A percentile compares a stretch with the other conserved stretches of the same genome.
Conservation (phyloP, 805 yeast genomes). For the Lipomyces oligophaga region DNA sequence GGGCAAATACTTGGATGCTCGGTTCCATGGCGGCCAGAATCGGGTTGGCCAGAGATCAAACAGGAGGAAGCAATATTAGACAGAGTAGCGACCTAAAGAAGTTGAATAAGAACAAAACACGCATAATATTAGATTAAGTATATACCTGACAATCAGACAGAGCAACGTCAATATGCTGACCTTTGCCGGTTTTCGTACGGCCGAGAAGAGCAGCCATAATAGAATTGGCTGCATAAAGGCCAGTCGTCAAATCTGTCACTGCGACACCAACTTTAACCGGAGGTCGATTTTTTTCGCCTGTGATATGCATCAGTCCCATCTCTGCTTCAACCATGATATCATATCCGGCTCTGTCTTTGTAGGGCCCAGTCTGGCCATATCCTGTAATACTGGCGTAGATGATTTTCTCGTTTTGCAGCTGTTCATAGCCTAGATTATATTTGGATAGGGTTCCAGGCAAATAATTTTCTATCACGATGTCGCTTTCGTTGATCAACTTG, state of each 20-base stretch:
- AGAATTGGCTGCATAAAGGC: slow-evolving; percentile 40
- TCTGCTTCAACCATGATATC: slow-evolving; percentile 45
- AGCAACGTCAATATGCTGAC: slow-evolving; percentile 41
- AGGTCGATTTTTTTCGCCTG: slow-evolving; percentile 42
- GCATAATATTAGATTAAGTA: not conserved
- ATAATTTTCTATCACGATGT: slow-evolving; percentile 42
- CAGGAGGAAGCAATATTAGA: slow-evolving; percentile 43
- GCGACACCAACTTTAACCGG: slow-evolving; percentile 46
- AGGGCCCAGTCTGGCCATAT: slow-evolving; percentile 45
- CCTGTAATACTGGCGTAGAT: slow-evolving; percentile 43
- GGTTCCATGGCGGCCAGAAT: slow-evolving; percentile 43
- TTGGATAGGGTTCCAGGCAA: slow-evolving; percentile 40
- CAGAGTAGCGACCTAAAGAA: slow-evolving; percentile 37
- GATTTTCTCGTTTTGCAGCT: slow-evolving; percentile 32
- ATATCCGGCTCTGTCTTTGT: slow-evolving; percentile 41
- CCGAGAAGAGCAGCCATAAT: slow-evolving; percentile 40
- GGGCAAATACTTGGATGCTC: slow-evolving; percentile 44
- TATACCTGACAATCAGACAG: slow-evolving; percentile 41
- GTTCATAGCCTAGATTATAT: slow-evolving; percentile 39
- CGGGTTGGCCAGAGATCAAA: slow-evolving; percentile 40
- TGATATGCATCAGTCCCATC: slow-evolving; percentile 45
- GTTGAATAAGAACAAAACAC: not conserved
- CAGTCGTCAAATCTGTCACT: slow-evolving; percentile 44
- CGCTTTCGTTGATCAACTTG: slow-evolving; percentile 35
- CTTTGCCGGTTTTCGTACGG: slow-evolving; percentile 37